Percentiles rank a stretch among this genome's conserved stretches.
Evolutionary conservation across 495 filamentous ascomycete genomes (phyloP).

Genomic region (Lindgomyces ingoldianus): DNA sequence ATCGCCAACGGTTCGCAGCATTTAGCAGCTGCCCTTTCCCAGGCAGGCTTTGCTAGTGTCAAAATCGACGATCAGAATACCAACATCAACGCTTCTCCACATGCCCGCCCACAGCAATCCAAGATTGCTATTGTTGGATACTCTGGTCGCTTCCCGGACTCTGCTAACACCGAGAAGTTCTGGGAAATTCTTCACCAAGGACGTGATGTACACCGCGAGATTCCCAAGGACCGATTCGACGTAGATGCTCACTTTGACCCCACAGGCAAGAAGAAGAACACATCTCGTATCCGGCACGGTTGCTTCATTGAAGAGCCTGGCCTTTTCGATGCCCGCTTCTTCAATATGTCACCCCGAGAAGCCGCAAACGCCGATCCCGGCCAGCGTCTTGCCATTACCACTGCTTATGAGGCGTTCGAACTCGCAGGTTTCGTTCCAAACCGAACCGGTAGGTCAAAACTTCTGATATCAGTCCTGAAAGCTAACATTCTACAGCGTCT

Average conservation of each 20-base stretch:
- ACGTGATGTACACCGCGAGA: conserved; percentile 26
- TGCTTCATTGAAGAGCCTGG: conserved; percentile 41
- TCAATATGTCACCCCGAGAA: conserved; percentile 48
- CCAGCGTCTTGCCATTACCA: conserved; percentile 45
- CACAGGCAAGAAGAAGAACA: conserved; percentile 37
- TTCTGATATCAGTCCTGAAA: neutral
- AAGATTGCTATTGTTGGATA: conserved; percentile 41
- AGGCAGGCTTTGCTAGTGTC: conserved; percentile 14
- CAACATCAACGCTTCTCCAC: conserved; percentile 3
- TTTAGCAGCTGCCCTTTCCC: conserved; percentile 9
- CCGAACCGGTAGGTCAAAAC: conserved; percentile 17
- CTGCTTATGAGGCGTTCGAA: conserved; percentile 47
- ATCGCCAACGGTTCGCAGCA: conserved; percentile 15
- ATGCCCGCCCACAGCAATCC: conserved; percentile 2
- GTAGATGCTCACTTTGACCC: conserved; percentile 32
- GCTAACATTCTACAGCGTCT: conserved; percentile 31
- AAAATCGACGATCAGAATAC: conserved; percentile 17
- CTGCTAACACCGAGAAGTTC: conserved; percentile 27
- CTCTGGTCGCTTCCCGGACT: conserved; percentile 40
- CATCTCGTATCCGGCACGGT: conserved; percentile 28
- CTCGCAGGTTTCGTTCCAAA: conserved; percentile 44
- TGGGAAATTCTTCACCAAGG: conserved; percentile 38
- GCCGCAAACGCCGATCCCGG: conserved; percentile 43
- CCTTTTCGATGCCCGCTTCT: conserved; percentile 47
- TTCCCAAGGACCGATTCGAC: conserved; percentile 38